A percentile compares a stretch with the other conserved stretches of the same genome.
Conservation (phyloP, 2,329 filamentous ascomycete genomes). For the Claviceps sp. region DNA sequence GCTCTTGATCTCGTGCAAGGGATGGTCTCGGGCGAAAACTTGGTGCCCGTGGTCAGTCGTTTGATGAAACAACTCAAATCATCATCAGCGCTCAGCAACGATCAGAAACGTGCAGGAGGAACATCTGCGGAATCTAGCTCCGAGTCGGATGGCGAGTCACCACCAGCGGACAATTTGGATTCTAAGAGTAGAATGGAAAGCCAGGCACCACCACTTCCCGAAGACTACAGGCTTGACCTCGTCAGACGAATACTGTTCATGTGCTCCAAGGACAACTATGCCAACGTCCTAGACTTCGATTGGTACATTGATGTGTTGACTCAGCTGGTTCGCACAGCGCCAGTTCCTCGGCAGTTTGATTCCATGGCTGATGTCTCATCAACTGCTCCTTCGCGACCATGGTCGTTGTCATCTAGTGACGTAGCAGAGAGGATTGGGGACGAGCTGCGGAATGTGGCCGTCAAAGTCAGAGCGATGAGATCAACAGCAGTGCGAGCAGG, state of each 20-base stretch:
- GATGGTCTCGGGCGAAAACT: constrained; percentile 82
- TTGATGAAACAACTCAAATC: constrained; percentile 77
- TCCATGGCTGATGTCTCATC: constrained; percentile 19
- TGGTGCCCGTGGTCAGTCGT: constrained; percentile 72
- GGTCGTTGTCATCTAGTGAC: constrained; percentile 18
- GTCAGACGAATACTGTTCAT: constrained; percentile 75
- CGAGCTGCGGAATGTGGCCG: constrained; percentile 80
- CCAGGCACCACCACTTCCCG: constrained; percentile 52
- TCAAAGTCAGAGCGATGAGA: constrained; percentile 78
- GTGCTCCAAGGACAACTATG: constrained; percentile 82
- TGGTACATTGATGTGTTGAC: constrained; percentile 92
- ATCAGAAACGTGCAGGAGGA: constrained; percentile 24
- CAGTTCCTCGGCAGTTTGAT: constrained; percentile 28
- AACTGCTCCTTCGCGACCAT: constrained; percentile 10
- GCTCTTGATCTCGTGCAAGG: constrained; percentile 83
- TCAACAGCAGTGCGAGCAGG: constrained; percentile 70
- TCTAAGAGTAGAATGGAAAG: constrained; percentile 18
- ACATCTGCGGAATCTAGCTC: constrained; percentile 29
- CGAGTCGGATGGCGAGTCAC: constrained; percentile 37
- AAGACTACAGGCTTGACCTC: constrained; percentile 75
- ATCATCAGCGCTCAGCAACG: constrained; percentile 39
- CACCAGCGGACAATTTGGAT: constrained; percentile 28
- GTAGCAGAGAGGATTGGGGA: constrained; percentile 63
- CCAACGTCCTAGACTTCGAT: constrained; percentile 78
- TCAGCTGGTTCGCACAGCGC: constrained; percentile 66